A percentile compares a stretch with the other conserved stretches of the same genome.
Evolutionary conservation across 495 filamentous ascomycete species (phyloP).

Genomic region (Penicillium simplicissimum): DNA sequence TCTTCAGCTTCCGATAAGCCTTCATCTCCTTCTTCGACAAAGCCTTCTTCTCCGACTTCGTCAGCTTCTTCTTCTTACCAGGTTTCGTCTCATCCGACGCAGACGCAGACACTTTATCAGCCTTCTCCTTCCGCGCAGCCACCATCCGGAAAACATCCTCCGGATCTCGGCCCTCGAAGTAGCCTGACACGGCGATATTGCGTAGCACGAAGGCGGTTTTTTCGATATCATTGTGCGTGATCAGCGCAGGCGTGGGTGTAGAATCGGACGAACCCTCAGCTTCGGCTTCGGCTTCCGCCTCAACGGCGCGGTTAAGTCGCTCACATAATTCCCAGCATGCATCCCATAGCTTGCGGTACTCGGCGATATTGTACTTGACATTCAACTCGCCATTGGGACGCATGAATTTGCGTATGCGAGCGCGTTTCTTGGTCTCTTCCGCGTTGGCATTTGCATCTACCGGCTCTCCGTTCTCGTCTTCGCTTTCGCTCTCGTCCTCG

Average conservation of each 20-base stretch:
- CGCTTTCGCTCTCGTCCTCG: conserved; percentile 16
- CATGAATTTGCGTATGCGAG: conserved; percentile 15
- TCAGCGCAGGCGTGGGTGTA: neutral
- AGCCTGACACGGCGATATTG: conserved; percentile 35
- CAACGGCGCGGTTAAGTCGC: conserved; percentile 38
- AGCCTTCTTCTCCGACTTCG: neutral
- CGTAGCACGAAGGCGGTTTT: conserved; percentile 64
- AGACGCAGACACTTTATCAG: neutral
- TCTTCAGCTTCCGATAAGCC: neutral
- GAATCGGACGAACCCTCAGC: neutral
- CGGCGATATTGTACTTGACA: conserved; percentile 65
- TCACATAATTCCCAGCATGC: conserved; percentile 44
- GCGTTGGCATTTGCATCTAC: neutral
- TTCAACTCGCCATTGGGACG: conserved; percentile 44
- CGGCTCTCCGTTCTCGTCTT: conserved; percentile 44
- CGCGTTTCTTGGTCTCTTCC: too few relatives aligned
- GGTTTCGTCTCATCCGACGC: neutral
- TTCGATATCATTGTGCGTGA: conserved; percentile 62
- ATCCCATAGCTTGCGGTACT: conserved; percentile 58
- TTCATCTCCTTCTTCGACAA: conserved; percentile 8
- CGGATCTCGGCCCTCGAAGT: neutral
- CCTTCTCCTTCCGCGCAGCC: neutral
- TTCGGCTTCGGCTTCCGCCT: conserved; percentile 3
- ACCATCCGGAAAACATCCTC: neutral
- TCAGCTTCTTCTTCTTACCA: neutral